Evolutionary conservation across 345 rosid genomes (phyloP).

Genomic region (Eucalyptus pauciflora): DNA sequence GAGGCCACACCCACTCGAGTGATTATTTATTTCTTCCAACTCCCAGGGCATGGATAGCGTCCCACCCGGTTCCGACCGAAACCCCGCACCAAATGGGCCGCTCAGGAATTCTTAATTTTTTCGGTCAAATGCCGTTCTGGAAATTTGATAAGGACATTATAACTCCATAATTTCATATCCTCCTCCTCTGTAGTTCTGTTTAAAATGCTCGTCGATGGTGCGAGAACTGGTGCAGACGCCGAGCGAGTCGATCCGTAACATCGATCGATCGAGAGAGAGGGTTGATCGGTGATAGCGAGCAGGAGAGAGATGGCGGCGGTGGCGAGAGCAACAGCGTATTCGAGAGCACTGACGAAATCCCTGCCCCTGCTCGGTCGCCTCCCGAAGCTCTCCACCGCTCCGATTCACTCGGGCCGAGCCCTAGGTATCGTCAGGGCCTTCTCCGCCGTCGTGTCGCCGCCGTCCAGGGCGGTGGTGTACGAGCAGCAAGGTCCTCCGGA

Average conservation of each 20-base stretch:
- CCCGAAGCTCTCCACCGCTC: background rate
- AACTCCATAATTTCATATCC: background rate
- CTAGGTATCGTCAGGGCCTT: slow-evolving; percentile 18
- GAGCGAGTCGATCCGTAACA: background rate
- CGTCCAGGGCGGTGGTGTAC: slow-evolving; percentile 73
- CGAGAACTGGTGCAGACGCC: background rate
- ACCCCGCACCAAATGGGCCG: background rate
- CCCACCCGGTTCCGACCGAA: background rate
- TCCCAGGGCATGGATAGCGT: background rate
- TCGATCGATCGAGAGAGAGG: background rate
- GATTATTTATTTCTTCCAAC: accelerated
- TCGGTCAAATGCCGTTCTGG: too few species aligned
- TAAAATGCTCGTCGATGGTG: background rate
- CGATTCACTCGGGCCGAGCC: background rate
- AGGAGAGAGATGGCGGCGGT: background rate
- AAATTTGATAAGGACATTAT: background rate
- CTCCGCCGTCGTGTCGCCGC: slow-evolving; percentile 62
- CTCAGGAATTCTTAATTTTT: background rate
- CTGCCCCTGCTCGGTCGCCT: background rate
- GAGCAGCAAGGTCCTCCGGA: slow-evolving; percentile 78
- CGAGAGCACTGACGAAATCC: background rate
- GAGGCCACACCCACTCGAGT: accelerated
- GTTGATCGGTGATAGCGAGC: background rate
- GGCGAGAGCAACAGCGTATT: background rate
- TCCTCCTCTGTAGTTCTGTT: background rate